Conservation (phyloP, 2,329 filamentous ascomycete genomes). For the Botrytis cinerea region DNA sequence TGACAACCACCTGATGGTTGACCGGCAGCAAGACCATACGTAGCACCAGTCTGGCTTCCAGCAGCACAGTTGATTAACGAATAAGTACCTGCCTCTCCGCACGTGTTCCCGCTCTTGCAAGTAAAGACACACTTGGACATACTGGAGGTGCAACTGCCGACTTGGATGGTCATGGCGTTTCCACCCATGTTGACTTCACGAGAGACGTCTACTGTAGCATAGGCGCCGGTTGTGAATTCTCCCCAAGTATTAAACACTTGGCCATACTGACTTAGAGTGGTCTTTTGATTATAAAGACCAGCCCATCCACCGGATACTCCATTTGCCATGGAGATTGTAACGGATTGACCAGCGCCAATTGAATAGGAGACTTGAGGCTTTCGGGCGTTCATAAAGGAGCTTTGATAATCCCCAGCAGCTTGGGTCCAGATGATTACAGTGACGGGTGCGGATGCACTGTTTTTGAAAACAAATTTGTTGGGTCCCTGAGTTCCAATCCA, state of each 20-base stretch:
- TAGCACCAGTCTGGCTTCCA: constrained; percentile 21
- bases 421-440: constrained; percentile 22
- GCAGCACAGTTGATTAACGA: constrained; percentile 11
- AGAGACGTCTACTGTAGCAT: constrained; percentile 25
- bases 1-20: constrained; percentile 25
- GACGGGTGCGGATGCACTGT: constrained; percentile 7
- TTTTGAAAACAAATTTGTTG: constrained; percentile 23
- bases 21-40: neutral
- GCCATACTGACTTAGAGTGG: constrained; percentile 19
- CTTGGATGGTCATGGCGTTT: constrained; percentile 23
- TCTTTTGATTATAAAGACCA: constrained; percentile 25
- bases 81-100: constrained; percentile 16
- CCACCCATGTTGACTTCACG: constrained; percentile 26
- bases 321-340: constrained; percentile 26
- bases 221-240: constrained; percentile 26
- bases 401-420: constrained; percentile 10
- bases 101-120: constrained; percentile 16
- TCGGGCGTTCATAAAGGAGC: constrained; percentile 19
- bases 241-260: constrained; percentile 29
- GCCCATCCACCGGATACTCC: constrained; percentile 25
- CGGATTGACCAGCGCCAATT: constrained; percentile 5
- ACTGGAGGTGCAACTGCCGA: constrained; percentile 21
- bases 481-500: constrained; percentile 27
- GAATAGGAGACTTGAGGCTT: constrained; percentile 23
- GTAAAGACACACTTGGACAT: constrained; percentile 16